phyloP scores from a whole-genome alignment of 2,329 filamentous ascomycete species.

The Paracoccidioides lutzii region DNA sequence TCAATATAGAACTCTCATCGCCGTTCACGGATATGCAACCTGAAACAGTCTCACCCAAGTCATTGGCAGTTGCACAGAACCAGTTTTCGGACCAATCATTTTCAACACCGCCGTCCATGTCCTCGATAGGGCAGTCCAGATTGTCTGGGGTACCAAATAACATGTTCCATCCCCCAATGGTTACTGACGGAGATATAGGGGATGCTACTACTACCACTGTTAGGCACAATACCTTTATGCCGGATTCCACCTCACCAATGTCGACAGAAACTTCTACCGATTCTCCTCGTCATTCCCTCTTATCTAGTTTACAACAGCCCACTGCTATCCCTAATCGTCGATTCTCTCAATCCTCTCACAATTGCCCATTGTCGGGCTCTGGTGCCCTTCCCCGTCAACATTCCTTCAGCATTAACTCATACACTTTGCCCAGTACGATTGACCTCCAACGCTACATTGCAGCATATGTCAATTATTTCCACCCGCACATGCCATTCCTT shows the following conservation, averaged over 20 bases:
- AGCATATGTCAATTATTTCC: conserved; percentile 83
- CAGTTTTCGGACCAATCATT: conserved; percentile 60
- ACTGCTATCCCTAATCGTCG: conserved; percentile 42
- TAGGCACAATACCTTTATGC: conserved; percentile 39
- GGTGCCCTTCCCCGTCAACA: conserved; percentile 24
- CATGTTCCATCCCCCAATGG: conserved; percentile 35
- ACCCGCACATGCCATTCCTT: conserved; percentile 88
- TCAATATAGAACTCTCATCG: conserved; percentile 60
- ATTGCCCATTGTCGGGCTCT: conserved; percentile 34
- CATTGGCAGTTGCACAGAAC: conserved; percentile 51
- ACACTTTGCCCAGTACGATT: conserved; percentile 60
- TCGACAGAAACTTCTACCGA: conserved; percentile 55
- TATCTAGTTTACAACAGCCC: conserved; percentile 49
- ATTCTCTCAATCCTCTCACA: conserved; percentile 46
- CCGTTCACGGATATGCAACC: conserved; percentile 63
- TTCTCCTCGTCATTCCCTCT: conserved; percentile 49
- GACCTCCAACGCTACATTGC: conserved; percentile 84
- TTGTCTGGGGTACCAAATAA: conserved; percentile 50
- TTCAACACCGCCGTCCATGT: conserved; percentile 64
- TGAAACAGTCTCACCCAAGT: conserved; percentile 65
- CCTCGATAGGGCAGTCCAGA: conserved; percentile 58
- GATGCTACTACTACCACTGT: conserved; percentile 2
- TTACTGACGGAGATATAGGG: conserved; percentile 26
- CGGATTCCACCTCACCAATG: conserved; percentile 47
- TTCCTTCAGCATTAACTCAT: conserved; percentile 5